Percentiles rank a stretch among this genome's conserved stretches.
These are phyloP conservation scores for Ascochyta viciae-villosae DNA, from an alignment of 2,329 filamentous ascomycete genomes.

Conservation along the genomic window DNA sequence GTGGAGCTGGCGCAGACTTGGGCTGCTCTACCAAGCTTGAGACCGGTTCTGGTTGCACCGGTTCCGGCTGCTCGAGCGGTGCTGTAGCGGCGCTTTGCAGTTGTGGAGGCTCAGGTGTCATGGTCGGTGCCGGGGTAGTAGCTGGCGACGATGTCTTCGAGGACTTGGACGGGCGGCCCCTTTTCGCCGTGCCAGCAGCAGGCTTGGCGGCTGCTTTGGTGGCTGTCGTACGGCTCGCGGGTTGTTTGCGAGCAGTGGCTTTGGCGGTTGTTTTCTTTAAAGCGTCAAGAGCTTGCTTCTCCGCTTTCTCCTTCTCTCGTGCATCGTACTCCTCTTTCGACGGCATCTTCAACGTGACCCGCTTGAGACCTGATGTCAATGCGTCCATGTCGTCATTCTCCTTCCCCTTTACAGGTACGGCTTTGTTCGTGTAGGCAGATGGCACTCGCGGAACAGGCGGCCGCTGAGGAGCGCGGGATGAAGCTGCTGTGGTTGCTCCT, in stretches of 20 bases:
- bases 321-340: constrained; percentile 64
- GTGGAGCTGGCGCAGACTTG: neutral
- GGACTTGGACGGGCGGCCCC: constrained; percentile 34
- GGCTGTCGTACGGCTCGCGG: constrained; percentile 27
- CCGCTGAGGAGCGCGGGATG: constrained; percentile 42
- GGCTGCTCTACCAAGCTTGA: constrained; percentile 14
- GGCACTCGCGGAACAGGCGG: constrained; percentile 54
- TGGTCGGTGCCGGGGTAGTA: constrained; percentile 48
- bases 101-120: constrained; percentile 40
- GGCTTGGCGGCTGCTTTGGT: constrained; percentile 27
- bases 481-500: constrained; percentile 49
- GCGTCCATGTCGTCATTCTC: constrained; percentile 55
- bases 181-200: constrained; percentile 29
- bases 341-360: constrained; percentile 66
- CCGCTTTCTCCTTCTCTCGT: constrained; percentile 56
- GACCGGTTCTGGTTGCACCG: constrained; percentile 24
- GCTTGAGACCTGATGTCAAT: constrained; percentile 61
- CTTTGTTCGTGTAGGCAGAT: constrained; percentile 41
- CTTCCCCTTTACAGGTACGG: constrained; percentile 27
- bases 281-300: constrained; percentile 46
- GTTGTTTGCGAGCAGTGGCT: constrained; percentile 26
- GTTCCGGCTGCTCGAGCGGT: constrained; percentile 40
- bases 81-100: constrained; percentile 29
- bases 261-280: constrained; percentile 45
- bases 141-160: constrained; percentile 41